A percentile compares a stretch with the other conserved stretches of the same genome.
phyloP scores from a whole-genome alignment of 2,329 filamentous ascomycete genomes.

The Arthrobotrys pseudoclavata region DNA sequence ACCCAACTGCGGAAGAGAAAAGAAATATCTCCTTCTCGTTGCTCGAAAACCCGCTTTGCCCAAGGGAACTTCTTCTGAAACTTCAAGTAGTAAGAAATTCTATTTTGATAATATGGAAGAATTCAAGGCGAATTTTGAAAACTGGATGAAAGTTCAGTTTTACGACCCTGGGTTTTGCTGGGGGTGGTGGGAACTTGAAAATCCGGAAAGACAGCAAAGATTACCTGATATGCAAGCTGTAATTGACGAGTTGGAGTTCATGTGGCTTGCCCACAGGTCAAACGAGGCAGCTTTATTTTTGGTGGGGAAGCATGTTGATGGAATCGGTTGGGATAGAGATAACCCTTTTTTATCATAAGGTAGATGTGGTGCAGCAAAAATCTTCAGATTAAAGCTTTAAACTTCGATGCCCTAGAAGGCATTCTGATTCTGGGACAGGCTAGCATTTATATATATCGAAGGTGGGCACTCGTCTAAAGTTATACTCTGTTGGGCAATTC shows the following conservation, averaged over 20 bases:
- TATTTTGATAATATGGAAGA: conserved; percentile 23
- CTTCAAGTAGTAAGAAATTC: conserved; percentile 9
- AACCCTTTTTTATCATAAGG: not conserved
- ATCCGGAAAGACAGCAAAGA: conserved; percentile 1
- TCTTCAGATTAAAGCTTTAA: too few species aligned
- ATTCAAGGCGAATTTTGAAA: conserved; percentile 20
- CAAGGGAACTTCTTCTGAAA: not conserved
- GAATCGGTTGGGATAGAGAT: not conserved
- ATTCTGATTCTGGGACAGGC: too few species aligned
- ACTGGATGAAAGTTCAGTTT: conserved; percentile 31
- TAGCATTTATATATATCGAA: too few species aligned
- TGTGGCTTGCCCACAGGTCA: not conserved
- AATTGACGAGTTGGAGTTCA: conserved; percentile 8
- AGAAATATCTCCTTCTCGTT: conserved; percentile 1
- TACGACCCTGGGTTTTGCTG: conserved; percentile 30
- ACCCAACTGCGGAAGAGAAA: not conserved
- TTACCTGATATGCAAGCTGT: not conserved
- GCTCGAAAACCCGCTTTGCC: conserved; percentile 4
- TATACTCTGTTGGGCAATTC: too few species aligned
- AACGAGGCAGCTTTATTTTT: conserved; percentile 7
- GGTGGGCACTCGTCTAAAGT: too few species aligned
- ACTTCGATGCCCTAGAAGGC: too few species aligned
- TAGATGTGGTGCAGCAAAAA: too few species aligned
- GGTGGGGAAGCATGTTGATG: not conserved
- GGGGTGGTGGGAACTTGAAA: conserved; percentile 8